Evolutionary conservation across 495 filamentous ascomycete genomes (phyloP).

Genomic region (Neurospora sp.): DNA sequence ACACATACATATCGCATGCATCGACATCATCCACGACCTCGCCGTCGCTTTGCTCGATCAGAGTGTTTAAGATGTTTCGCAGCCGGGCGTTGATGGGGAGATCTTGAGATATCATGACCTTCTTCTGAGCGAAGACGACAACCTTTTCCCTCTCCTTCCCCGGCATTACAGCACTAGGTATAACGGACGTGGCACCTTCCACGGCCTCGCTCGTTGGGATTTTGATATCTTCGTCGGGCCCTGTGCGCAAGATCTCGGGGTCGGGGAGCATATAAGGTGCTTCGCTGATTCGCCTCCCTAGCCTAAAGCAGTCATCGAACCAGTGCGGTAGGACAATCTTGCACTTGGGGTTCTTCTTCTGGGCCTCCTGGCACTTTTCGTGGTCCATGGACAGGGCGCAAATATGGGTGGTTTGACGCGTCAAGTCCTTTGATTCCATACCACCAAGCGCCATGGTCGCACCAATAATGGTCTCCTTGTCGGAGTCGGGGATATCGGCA

Average conservation of each 20-base stretch:
- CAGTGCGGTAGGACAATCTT: slow-evolving; percentile 95
- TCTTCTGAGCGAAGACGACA: slow-evolving; percentile 57
- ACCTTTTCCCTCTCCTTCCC: slow-evolving; percentile 20
- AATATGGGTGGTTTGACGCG: slow-evolving; percentile 73
- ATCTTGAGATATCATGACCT: slow-evolving; percentile 59
- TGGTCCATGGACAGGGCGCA: slow-evolving; percentile 71
- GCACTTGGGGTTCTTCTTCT: slow-evolving; percentile 52
- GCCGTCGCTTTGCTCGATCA: slow-evolving; percentile 63
- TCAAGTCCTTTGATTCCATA: slow-evolving; percentile 57
- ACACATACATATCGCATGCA: slow-evolving; percentile 70
- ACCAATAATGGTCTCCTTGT: slow-evolving; percentile 86
- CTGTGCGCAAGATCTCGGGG: slow-evolving; percentile 60
- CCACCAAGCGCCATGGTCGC: slow-evolving; percentile 87
- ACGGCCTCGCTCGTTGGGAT: slow-evolving; percentile 49
- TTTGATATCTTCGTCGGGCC: slow-evolving; percentile 43
- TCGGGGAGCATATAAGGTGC: slow-evolving; percentile 79
- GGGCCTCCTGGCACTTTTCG: slow-evolving; percentile 55
- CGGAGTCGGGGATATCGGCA: slow-evolving; percentile 70
- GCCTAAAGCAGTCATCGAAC: slow-evolving; percentile 94
- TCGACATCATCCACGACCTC: slow-evolving; percentile 54
- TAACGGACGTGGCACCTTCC: slow-evolving; percentile 63
- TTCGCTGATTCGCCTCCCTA: slow-evolving; percentile 81
- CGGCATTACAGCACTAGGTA: slow-evolving; percentile 39
- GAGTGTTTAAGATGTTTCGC: slow-evolving; percentile 51
- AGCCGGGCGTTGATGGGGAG: slow-evolving; percentile 58